Evolutionary conservation across 805 yeast species (phyloP).

Genomic region (Jamesozyma lodderae): DNA sequence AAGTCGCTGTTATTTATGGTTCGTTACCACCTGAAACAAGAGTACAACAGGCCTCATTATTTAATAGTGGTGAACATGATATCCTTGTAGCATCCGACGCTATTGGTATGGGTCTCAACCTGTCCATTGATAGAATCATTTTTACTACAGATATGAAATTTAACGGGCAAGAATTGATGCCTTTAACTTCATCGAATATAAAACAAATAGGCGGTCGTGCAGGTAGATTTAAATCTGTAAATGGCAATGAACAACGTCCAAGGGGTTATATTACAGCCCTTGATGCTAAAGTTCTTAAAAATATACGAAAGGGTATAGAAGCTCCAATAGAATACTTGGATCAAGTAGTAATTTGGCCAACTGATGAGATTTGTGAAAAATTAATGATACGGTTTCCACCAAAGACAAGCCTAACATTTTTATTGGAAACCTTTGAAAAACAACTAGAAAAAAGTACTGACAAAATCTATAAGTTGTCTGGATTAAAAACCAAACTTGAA

Average conservation of each 20-base stretch:
- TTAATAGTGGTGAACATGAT: slow-evolving; percentile 73
- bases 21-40: slow-evolving; percentile 94
- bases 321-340: slow-evolving; percentile 43
- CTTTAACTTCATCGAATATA: slow-evolving; percentile 53
- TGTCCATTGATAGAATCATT: slow-evolving; percentile 71
- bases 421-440: slow-evolving; percentile 40
- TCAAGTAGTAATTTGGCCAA: slow-evolving; percentile 74
- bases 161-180: slow-evolving; percentile 46
- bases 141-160: slow-evolving; percentile 63
- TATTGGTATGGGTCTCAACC: slow-evolving; percentile 92
- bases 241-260: slow-evolving; percentile 13
- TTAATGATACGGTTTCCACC: slow-evolving; percentile 55
- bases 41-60: slow-evolving; percentile 67
- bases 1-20: slow-evolving; percentile 89
- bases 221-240: slow-evolving; percentile 52
- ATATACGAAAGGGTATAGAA: slow-evolving; percentile 40
- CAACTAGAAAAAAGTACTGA: slow-evolving; percentile 15
- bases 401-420: slow-evolving; percentile 36
- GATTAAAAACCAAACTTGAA: slow-evolving; percentile 28
- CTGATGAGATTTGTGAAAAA: slow-evolving; percentile 57
- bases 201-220: slow-evolving; percentile 97
- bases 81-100: slow-evolving; percentile 94
- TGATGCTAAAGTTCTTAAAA: slow-evolving; percentile 34
- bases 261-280: slow-evolving; percentile 51
- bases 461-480: slow-evolving; percentile 22